phyloP scores from a whole-genome alignment of 2,329 filamentous ascomycete genomes.

The Pseudogymnoascus sp. region DNA sequence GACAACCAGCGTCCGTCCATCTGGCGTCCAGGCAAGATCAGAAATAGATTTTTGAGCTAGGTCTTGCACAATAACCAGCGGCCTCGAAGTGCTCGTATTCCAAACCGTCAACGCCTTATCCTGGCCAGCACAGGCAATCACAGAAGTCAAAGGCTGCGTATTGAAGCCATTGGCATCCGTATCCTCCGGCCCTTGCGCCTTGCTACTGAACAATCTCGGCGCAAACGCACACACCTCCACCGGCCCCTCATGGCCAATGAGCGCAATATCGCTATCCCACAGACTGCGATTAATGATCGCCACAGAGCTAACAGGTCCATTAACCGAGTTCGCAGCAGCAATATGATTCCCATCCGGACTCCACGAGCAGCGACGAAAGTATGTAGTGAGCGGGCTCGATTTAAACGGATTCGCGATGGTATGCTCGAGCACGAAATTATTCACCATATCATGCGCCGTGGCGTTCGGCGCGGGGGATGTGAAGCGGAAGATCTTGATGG shows the following conservation, averaged over 20 bases:
- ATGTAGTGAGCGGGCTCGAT: slow-evolving; percentile 89
- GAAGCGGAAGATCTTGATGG: slow-evolving; percentile 94
- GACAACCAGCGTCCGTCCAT: slow-evolving; percentile 78
- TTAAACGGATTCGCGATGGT: slow-evolving; percentile 82
- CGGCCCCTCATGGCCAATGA: slow-evolving; percentile 94
- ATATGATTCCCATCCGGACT: slow-evolving; percentile 96
- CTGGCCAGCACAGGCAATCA: slow-evolving; percentile 93
- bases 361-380: slow-evolving; percentile 95
- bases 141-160: slow-evolving; percentile 60
- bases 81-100: slow-evolving; percentile 92
- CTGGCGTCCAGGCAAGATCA: slow-evolving; percentile 87
- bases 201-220: slow-evolving; percentile 73
- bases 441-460: slow-evolving; percentile 88
- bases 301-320: slow-evolving; percentile 93
- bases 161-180: slow-evolving; percentile 41
- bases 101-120: slow-evolving; percentile 95
- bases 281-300: slow-evolving; percentile 86
- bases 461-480: slow-evolving; percentile 85
- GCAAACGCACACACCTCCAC: slow-evolving; percentile 98
- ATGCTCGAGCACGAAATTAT: slow-evolving; percentile 93
- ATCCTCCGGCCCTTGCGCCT: slow-evolving; percentile 47
- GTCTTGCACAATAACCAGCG: slow-evolving; percentile 84
- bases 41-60: slow-evolving; percentile 86
- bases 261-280: slow-evolving; percentile 95
- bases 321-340: slow-evolving; percentile 91